Evolutionary conservation across 257 asterid species (phyloP).

Genomic region (Ilex aquifolium): DNA sequence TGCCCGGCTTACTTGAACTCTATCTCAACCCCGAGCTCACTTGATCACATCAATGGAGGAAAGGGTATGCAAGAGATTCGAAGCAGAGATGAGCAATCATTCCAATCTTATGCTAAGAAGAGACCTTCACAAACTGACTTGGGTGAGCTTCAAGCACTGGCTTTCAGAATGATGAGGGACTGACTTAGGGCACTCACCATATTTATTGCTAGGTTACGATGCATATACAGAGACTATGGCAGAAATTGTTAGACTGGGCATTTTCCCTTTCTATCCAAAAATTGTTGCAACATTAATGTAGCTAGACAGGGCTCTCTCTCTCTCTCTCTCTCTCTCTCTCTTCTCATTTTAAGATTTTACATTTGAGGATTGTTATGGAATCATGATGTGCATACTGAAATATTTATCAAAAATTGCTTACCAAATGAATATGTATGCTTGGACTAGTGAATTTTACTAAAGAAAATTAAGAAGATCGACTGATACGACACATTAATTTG

Average conservation of each 20-base stretch:
- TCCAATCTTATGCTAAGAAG: conserved; percentile 35
- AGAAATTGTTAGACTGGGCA: not conserved
- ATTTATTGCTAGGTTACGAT: not conserved
- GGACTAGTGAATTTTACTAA: too few relatives aligned
- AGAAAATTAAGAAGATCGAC: too few relatives aligned
- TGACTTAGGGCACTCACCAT: conserved; percentile 1
- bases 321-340: not conserved
- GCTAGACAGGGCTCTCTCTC: not conserved
- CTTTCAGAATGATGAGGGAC: conserved; percentile 73
- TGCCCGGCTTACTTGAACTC: conserved; percentile 28
- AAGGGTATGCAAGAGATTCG: conserved; percentile 32
- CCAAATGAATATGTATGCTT: too few relatives aligned
- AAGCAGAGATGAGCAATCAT: conserved; percentile 23
- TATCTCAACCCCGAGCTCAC: conserved; percentile 61
- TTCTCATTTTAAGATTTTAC: too few relatives aligned
- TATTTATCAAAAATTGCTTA: too few relatives aligned
- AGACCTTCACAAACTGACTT: conserved; percentile 62
- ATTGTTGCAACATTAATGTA: not conserved
- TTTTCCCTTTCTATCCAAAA: not conserved
- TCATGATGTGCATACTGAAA: too few relatives aligned
- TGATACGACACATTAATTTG: too few relatives aligned
- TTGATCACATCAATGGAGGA: conserved; percentile 26
- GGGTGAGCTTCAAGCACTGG: conserved; percentile 82
- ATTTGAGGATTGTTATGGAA: too few relatives aligned
- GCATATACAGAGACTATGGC: conserved; percentile 11